Evolutionary conservation across 306 rosid genomes (phyloP).

Genomic region (Vicia villosa): DNA sequence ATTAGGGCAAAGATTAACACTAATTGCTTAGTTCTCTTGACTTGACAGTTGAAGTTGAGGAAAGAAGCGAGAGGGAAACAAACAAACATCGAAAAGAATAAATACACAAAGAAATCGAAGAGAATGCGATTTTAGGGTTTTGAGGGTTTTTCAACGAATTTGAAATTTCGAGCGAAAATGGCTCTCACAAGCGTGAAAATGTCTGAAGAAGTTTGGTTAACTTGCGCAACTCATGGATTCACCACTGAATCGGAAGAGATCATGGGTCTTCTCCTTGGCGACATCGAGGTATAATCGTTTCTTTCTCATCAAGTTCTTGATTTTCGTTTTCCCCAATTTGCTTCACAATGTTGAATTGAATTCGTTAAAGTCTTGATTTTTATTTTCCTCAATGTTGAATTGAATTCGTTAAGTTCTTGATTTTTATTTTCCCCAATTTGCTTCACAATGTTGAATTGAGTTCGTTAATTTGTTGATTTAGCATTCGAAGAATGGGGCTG

Average conservation of each 20-base stretch:
- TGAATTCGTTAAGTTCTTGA: background rate
- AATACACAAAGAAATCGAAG: background rate
- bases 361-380: background rate
- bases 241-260: slow-evolving; percentile 99
- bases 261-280: slow-evolving; percentile 99
- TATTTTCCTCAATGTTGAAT: too few relatives aligned
- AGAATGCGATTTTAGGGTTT: background rate
- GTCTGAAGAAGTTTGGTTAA: slow-evolving; percentile 93
- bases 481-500: slow-evolving; percentile 71
- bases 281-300: slow-evolving; percentile 61
- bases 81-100: background rate
- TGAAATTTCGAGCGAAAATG: slow-evolving; percentile 44
- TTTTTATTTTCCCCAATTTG: slow-evolving; percentile 4
- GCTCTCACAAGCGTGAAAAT: slow-evolving; percentile 83
- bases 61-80: background rate
- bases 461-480: background rate
- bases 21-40: background rate
- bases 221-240: slow-evolving; percentile 92
- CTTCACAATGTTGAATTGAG: slow-evolving; percentile 5
- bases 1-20: too few relatives aligned
- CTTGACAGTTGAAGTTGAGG: background rate
- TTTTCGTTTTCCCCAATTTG: slow-evolving; percentile 6
- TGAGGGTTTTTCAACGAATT: slow-evolving; percentile 1
- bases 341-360: background rate
- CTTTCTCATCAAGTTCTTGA: background rate